These are phyloP conservation scores for Lentinula edodes DNA, from an alignment of 768 basidiomycete species.

Conservation along the genomic window DNA sequence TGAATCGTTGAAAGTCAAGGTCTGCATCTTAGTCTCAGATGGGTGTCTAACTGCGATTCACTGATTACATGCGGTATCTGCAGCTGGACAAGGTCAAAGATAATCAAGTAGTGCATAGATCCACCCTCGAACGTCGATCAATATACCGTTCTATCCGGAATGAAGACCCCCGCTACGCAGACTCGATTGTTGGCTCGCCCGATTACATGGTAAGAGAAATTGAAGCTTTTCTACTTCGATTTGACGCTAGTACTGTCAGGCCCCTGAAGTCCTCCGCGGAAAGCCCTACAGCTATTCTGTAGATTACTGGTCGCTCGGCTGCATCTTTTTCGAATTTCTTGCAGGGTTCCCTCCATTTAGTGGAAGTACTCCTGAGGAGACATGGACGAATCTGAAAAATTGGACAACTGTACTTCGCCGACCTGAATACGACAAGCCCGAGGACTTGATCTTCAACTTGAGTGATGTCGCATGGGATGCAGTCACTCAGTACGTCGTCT, in stretches of 20 bases:
- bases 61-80: not conserved
- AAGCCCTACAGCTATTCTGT: slow-evolving; percentile 95
- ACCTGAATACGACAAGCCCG: slow-evolving; percentile 92
- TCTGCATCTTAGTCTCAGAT: slow-evolving; percentile 17
- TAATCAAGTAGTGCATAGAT: slow-evolving; percentile 81
- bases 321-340: slow-evolving; percentile 95
- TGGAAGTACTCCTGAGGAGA: slow-evolving; percentile 92
- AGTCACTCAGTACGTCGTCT: slow-evolving; percentile 62
- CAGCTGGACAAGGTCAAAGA: slow-evolving; percentile 97
- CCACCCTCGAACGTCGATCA: slow-evolving; percentile 90
- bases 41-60: not conserved
- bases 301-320: slow-evolving; percentile 98
- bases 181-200: slow-evolving; percentile 95
- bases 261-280: slow-evolving; percentile 88
- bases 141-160: slow-evolving; percentile 90
- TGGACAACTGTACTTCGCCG: slow-evolving; percentile 91
- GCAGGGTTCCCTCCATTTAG: slow-evolving; percentile 98
- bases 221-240: not conserved
- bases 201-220: slow-evolving; percentile 79
- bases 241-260: slow-evolving; percentile 23
- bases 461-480: slow-evolving; percentile 92
- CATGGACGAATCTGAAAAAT: slow-evolving; percentile 98
- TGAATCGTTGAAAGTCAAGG: slow-evolving; percentile 91
- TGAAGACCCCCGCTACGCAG: slow-evolving; percentile 89
- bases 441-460: slow-evolving; percentile 96